Base-by-base conservation (phyloP, 306 rosid species). In the Adenanthera pavonina region DNA sequence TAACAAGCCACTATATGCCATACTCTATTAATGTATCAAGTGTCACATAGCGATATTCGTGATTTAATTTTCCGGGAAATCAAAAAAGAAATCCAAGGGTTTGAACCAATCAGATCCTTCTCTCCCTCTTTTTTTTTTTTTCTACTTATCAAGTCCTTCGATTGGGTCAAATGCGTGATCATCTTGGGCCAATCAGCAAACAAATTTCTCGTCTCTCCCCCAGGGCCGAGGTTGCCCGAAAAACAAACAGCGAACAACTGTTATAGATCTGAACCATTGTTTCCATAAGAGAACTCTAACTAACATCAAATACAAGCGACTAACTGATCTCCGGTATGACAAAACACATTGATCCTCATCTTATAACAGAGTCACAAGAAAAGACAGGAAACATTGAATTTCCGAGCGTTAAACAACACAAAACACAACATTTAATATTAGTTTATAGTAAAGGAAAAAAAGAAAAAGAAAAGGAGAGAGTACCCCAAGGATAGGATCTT, bases 401-500 rank as follows among this genome's bases (percentile, higher is more conserved):
- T n/a, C 19, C 47, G 34, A 30, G 20, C 15, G 71, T 43, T 36
- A 82, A 61, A 74, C 36, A 64, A 20, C 36, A 20, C 2, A 34
- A 69, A 44, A 69, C 54, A 12, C 54, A 2, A 7, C 33, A 19
- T 59, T 59, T 7, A 0, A 47, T 47, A 61, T 33, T 34, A 33
- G 43, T 1, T 11, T 2, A 46, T 11, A 13, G 12, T 5, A 4
- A 61, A 61, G 8, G 38, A 3, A 33, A 49, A 33, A 52, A 44
- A 25, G 30, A 56, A 40, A 64, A 36, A 46, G 5, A n/a, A n/a
- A 3, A 20, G 15, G 14, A 44, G 44, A 80, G 20, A 74, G 35
- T 91, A 96, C 98, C 82, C 99, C 98, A 67, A 96, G 98, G 67
- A 96, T 96, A 69, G 98, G 94, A 93, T 96, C 99, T 89, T 96